Evolutionary conservation across 371 early-diverging fungal genomes (phyloP), one percentile per base, ranked within the genome.

Genomic region (Nosema muscidifuracis): DNA sequence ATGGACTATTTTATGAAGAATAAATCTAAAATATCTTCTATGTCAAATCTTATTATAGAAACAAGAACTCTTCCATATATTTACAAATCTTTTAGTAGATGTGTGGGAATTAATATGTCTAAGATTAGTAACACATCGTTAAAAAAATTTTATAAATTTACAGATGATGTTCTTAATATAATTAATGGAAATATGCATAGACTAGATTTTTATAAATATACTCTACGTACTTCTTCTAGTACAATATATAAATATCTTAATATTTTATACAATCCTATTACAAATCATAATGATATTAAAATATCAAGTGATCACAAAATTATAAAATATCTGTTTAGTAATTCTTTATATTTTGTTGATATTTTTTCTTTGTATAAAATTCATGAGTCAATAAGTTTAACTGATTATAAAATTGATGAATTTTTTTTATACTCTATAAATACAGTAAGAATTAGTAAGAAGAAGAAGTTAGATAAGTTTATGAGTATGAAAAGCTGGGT

Each of bases 31-130:
- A 40, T 68, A 31, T 13, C 2, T 24, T 24, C n/a, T n/a, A 58
- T 68, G 57, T 57, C n/a, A 12, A 55, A 57, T 31, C 20, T 68
- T 18, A 57, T 68, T 15, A 68, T 68, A 28, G 68, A 68, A 26
- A 68, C 68, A 13, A 13, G 68, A n/a, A 38, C 33, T 20, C 43
- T 68, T 31, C 44, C 30, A 7, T 58, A 43, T 34, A 57, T 57
- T 2, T 42, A 50, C 0, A 68, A 58, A 33, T 57, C 16, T 1
- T 16, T 68, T 20, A 34, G 28, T 4, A 24, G 24, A 24, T 18
- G 44, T 6, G 15, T 44, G 13, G 16, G 18, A 12, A 50, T 68
- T n/a, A 58, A 42, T n/a, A 57, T 68, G 18, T 31, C 22, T 13
- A 58, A 68, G n/a, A 9, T 56, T n/a, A 42, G 28, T 4, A 42